Conservation (phyloP, 352 stramenopile species). For the Globisporangium echinulatum region DNA sequence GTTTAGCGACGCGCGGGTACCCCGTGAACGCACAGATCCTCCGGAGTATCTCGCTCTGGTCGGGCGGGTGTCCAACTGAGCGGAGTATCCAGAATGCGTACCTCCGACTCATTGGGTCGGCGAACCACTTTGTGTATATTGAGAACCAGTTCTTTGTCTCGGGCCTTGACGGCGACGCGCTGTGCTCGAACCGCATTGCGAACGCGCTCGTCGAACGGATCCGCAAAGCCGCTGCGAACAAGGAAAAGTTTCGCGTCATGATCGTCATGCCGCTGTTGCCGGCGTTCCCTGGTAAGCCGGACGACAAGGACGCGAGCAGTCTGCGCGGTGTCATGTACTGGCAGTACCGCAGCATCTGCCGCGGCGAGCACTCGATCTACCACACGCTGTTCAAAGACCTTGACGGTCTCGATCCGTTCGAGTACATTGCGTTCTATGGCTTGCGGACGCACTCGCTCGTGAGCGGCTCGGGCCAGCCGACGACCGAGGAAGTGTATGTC, state of each 20-base stretch:
- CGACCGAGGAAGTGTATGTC: constrained; percentile 82
- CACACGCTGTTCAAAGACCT: constrained; percentile 70
- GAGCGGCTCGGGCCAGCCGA: constrained; percentile 21
- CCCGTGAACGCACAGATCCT: constrained; percentile 60
- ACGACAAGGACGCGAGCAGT: constrained; percentile 78
- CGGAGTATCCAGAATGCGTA: constrained; percentile 89
- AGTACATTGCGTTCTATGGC: constrained; percentile 86
- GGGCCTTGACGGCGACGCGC: constrained; percentile 75
- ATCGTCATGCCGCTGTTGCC: constrained; percentile 78
- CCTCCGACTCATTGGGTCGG: constrained; percentile 79
- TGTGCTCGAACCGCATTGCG: constrained; percentile 75
- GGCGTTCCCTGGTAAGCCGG: constrained; percentile 72
- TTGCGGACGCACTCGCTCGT: constrained; percentile 50
- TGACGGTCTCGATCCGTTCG: constrained; percentile 62
- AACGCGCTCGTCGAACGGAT: constrained; percentile 79
- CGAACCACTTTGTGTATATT: constrained; percentile 91
- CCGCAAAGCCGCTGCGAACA: constrained; percentile 62
- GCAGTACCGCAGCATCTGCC: constrained; percentile 84
- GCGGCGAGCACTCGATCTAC: constrained; percentile 79
- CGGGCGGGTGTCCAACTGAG: constrained; percentile 69
- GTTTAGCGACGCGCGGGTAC: constrained; percentile 23
- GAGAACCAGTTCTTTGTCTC: constrained; percentile 91
- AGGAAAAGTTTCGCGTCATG: constrained; percentile 83
- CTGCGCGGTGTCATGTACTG: constrained; percentile 83
- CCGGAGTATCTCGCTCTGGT: constrained; percentile 79